Evolutionary conservation across 768 basidiomycete genomes (phyloP).

Genomic region (Leccinellum albellum): DNA sequence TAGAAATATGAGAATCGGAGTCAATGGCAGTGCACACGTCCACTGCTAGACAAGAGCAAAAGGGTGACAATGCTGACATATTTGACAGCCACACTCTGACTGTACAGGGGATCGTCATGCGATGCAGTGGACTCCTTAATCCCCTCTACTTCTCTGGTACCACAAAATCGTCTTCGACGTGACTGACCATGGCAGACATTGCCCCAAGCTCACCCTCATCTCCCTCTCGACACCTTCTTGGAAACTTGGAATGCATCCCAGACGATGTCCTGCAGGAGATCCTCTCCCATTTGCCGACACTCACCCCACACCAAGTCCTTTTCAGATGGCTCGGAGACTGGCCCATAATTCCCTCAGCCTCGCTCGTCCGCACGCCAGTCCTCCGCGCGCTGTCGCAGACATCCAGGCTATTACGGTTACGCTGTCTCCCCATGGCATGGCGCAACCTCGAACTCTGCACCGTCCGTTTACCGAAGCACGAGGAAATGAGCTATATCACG

Average conservation of each 20-base stretch:
- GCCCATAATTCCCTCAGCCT: background rate
- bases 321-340: background rate
- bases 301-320: background rate
- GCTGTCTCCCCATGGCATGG: conserved; percentile 16
- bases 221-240: background rate
- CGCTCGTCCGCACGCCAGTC: background rate
- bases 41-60: background rate
- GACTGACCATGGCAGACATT: background rate
- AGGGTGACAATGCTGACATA: background rate
- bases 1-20: no score
- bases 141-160: no score
- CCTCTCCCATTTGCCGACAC: conserved; percentile 8
- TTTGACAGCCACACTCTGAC: background rate
- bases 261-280: conserved; percentile 13
- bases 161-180: no score
- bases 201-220: background rate
- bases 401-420: conserved; percentile 5
- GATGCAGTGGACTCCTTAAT: background rate
- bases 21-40: background rate
- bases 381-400: conserved; percentile 9
- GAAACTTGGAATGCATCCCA: conserved; percentile 5
- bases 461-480: background rate
- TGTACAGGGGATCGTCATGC: background rate
- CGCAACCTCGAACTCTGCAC: conserved; percentile 2
- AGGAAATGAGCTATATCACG: background rate